Evolutionary conservation across 2,329 filamentous ascomycete genomes (phyloP), one percentile per base, ranked within the genome.

Genomic region (Raffaelea ambrosiae): DNA sequence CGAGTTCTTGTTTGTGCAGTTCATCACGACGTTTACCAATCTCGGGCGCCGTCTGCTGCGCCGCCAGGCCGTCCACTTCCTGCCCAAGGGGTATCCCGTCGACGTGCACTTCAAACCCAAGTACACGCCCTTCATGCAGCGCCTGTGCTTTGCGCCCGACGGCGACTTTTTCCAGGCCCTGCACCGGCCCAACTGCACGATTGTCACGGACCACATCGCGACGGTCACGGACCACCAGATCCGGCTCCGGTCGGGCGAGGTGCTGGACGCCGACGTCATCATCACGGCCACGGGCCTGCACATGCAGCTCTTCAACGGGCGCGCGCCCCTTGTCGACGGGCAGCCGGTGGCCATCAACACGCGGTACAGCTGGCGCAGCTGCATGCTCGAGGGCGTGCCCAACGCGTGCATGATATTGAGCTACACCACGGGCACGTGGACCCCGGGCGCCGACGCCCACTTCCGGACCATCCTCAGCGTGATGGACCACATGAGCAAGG

Each of bases 111-210:
- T 86, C 62, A 76, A 73, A 7, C 83, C 83, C 0, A 61, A 60
- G 2, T 86, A 87, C 56, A 72, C 76, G 36, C 82, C 82, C 0
- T 83, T 86, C 72, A 75, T 88, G 47, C 87, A 94, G 61, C 78
- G 88, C 0, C 67, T 93, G 8, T 93, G 88, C 57, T 68, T 88
- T 51, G 82, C 65, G 18, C 74, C 73, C 0, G 69, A 75, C 44
- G 74, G 70, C 10, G 77, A 81, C 55, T 81, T 81, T 56, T 76
- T 66, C 52, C 48, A 58, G 5, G 63, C 66, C 0, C 57, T 74
- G 14, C 61, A 62, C 1, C 60, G 54, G 1, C 63, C 65, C 21
- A 70, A 62, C 40, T 66, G 57, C 13, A 57, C 62, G 13, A 58
- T 77, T 2, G 64, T 69, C 2, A 77, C 74, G 0, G 73, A 64